Evolutionary conservation across 805 yeast genomes (phyloP).

Genomic region (Metschnikowia proteae): DNA sequence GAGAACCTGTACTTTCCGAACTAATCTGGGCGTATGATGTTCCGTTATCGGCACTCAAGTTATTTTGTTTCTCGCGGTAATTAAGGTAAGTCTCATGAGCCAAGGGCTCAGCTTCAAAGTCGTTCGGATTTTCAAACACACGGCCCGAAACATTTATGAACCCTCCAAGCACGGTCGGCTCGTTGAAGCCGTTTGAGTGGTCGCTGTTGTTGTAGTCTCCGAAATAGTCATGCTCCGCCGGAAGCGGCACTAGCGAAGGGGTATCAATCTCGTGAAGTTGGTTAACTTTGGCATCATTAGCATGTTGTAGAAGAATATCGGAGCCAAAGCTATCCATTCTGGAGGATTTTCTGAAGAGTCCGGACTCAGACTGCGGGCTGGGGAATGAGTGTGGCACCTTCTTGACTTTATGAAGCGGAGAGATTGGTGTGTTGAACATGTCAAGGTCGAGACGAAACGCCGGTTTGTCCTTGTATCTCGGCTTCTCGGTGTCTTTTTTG

Average conservation of each 20-base stretch:
- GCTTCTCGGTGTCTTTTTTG: constrained; percentile 4
- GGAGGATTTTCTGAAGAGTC: neutral
- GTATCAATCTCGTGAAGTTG: constrained; percentile 14
- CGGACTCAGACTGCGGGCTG: constrained; percentile 19
- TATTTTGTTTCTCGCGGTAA: neutral
- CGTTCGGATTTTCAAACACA: constrained; percentile 7
- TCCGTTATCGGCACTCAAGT: neutral
- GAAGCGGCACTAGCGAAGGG: constrained; percentile 16
- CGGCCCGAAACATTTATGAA: constrained; percentile 12
- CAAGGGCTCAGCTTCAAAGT: neutral
- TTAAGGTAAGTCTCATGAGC: neutral
- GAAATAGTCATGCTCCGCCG: constrained; percentile 16
- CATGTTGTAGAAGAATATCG: constrained; percentile 9
- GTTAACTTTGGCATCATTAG: constrained; percentile 6
- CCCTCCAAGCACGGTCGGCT: constrained; percentile 5
- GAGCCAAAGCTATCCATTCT: constrained; percentile 8
- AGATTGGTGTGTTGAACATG: constrained; percentile 15
- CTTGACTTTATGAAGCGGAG: constrained; percentile 8
- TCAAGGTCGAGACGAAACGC: constrained; percentile 27
- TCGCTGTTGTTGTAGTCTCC: constrained; percentile 10
- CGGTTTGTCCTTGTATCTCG: constrained; percentile 18
- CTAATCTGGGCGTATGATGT: neutral
- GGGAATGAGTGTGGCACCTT: constrained; percentile 13
- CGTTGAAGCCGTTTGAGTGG: constrained; percentile 1
- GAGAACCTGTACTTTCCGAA: neutral